Evolutionary conservation across 495 filamentous ascomycete species (phyloP), one percentile per base, ranked within the genome.

Genomic region (Daldinia loculata): DNA sequence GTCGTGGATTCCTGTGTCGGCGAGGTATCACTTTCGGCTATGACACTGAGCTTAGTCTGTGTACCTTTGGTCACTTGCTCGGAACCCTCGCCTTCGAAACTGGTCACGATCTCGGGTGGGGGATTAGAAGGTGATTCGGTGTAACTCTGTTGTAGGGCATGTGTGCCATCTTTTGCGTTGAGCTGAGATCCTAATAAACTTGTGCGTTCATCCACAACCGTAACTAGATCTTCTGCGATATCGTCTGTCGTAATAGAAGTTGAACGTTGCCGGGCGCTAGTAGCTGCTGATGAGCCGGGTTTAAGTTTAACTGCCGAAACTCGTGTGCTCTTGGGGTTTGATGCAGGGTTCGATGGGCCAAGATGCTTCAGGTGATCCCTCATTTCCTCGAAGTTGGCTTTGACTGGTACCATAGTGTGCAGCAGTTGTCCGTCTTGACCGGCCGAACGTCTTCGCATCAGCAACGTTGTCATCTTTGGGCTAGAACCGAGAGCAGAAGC

Each of bases 241-340:
- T 69, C 53, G 2, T 55, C 66, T 19, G 56, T 48, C 14, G 63
- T 39, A n/a, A 73, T 45, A 0, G 78, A 78, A 26, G 63, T 66
- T 15, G 77, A 56, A n/a, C 70, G 76, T 41, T 68, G 72, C 24
- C 75, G 77, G 15, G 64, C 32, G 15, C 19, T 60, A 29, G 48
- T 26, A 15, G 17, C 63, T 38, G 59, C 63, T 56, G 48, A 61
- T 22, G 56, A 26, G 17, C 87, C 88, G 6, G 88, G 88, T 79
- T 98, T 98, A 79, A 97, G 95, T 79, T 98, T 98, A 56, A 99
- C 94, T 12, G 89, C 90, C 34, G 90, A 90, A 65, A 93, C 95
- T n/a, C 90, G 89, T 2, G 95, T 97, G 60, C 87, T 83, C 67
- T 91, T 89, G 3, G 95, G 95, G 38, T 91, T 88, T 58, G 88